Evolutionary conservation across 2,329 filamentous ascomycete species (phyloP).

Genomic region (Aspergillus carbonarius): DNA sequence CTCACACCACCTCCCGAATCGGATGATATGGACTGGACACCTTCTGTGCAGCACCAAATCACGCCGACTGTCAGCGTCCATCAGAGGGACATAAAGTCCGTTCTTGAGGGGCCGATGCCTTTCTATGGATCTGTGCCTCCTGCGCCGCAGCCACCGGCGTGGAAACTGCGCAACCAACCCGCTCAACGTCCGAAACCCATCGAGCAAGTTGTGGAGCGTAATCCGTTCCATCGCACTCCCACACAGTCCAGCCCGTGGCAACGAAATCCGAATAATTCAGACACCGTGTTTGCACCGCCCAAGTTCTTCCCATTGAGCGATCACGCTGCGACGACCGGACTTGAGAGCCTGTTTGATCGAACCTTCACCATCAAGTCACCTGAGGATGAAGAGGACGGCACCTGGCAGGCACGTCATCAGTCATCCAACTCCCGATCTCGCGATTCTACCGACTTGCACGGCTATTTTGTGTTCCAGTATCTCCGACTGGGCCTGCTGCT

Average conservation of each 20-base stretch:
- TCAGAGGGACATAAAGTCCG: constrained; percentile 29
- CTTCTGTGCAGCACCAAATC: constrained; percentile 41
- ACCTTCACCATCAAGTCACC: constrained; percentile 43
- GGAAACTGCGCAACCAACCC: constrained; percentile 38
- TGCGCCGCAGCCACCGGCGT: constrained; percentile 41
- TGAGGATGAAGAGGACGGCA: constrained; percentile 25
- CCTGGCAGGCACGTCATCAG: constrained; percentile 19
- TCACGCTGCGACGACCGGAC: constrained; percentile 43
- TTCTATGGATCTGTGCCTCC: constrained; percentile 46
- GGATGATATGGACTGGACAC: constrained; percentile 53
- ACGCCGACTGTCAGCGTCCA: constrained; percentile 32
- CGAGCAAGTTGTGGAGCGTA: constrained; percentile 35
- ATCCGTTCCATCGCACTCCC: constrained; percentile 38
- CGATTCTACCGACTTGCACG: constrained; percentile 12
- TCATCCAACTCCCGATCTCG: constrained; percentile 4
- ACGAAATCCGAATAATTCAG: constrained; percentile 18
- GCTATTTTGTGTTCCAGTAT: constrained; percentile 26
- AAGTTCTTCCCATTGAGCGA: constrained; percentile 47
- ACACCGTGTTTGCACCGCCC: constrained; percentile 43
- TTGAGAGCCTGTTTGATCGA: constrained; percentile 48
- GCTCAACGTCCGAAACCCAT: constrained; percentile 31
- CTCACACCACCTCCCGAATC: constrained; percentile 41
- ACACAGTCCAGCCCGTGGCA: constrained; percentile 24
- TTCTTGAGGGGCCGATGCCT: constrained; percentile 38
- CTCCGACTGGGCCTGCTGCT: constrained; percentile 32